Base-by-base conservation (phyloP, 2,329 filamentous ascomycete species). In the Sclerotinia trifoliorum region DNA sequence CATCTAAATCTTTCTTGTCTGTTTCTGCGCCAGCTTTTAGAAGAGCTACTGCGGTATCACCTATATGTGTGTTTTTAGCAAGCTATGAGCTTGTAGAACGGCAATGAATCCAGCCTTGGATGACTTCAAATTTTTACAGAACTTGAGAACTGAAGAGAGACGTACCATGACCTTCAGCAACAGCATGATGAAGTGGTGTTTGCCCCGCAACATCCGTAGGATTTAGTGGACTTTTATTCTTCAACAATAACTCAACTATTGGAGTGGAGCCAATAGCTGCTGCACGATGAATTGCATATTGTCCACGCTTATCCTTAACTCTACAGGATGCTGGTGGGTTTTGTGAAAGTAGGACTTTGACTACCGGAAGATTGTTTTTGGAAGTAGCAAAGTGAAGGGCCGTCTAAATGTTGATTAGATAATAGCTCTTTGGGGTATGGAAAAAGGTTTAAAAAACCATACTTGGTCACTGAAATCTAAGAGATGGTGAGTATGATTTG, bases 361-460 rank as follows among this genome's bases (percentile, higher is more conserved):
- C 93, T 8, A 91, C 84, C 71, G 96, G 92, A 56, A 97, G 82
- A 77, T 96, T 94, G 75, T 87, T 88, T 80, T 99, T 99, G 44
- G 93, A 97, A 19, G 92, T 90, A 61, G 93, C 88, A 77, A 98
- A 97, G 79, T 98, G 94, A 26, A 99, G 85, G 13, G 90, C 92
- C 29, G 93, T 97, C 86, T 96, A 73, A 61, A 65, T 51, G 44
- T 64, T 65, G 19, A 48, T 67, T 60, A 71, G 58, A 39, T 56
- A 26, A 39, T 24, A 46, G 21, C 21, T 54, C 6, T 64, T 66
- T 39, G 17, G 49, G 42, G 51, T n/a, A 65, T 24, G 8, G 15
- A 15, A 11, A 29, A 61, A 17, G 60, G 39, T 73, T 35, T 42
- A 21, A 13, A 35, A 46, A 15, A 8, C 1, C n/a, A 72, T 73